phyloP scores from a whole-genome alignment of 1,139 yeast genomes.

The Suhomyces yuchorum region DNA sequence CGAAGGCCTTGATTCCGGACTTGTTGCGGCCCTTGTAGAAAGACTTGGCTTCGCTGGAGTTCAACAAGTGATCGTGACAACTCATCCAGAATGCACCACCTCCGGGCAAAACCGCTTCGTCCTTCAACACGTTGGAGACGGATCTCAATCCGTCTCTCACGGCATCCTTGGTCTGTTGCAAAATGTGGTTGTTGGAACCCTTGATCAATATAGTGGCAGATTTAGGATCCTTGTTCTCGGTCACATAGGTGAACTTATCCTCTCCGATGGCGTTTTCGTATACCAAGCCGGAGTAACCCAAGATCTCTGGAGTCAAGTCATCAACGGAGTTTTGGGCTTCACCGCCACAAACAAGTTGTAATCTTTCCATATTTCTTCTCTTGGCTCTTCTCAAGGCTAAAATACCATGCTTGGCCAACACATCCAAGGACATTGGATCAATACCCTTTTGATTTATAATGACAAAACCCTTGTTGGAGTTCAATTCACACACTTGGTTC shows the following conservation, averaged over 20 bases:
- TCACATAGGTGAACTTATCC: conserved; percentile 94
- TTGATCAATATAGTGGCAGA: conserved; percentile 89
- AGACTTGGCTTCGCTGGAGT: conserved; percentile 49
- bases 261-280: conserved; percentile 95
- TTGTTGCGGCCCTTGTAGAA: conserved; percentile 86
- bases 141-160: conserved; percentile 96
- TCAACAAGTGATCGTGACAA: conserved; percentile 67
- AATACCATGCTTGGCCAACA: conserved; percentile 89
- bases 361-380: conserved; percentile 98
- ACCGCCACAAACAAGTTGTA: conserved; percentile 95
- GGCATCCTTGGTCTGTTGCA: conserved; percentile 94
- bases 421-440: conserved; percentile 96
- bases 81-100: conserved; percentile 95
- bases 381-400: conserved; percentile 96
- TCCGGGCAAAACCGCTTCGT: conserved; percentile 87
- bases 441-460: conserved; percentile 98
- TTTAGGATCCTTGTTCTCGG: conserved; percentile 89
- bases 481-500: conserved; percentile 84
- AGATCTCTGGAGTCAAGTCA: conserved; percentile 78
- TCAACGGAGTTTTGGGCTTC: conserved; percentile 98
- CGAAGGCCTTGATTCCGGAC: conserved; percentile 90
- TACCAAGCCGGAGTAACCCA: conserved; percentile 90
- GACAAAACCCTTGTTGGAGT: conserved; percentile 78
- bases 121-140: conserved; percentile 88
- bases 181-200: conserved; percentile 87